Conservation (phyloP, 805 yeast species). For the Lipomyces yamadae region DNA sequence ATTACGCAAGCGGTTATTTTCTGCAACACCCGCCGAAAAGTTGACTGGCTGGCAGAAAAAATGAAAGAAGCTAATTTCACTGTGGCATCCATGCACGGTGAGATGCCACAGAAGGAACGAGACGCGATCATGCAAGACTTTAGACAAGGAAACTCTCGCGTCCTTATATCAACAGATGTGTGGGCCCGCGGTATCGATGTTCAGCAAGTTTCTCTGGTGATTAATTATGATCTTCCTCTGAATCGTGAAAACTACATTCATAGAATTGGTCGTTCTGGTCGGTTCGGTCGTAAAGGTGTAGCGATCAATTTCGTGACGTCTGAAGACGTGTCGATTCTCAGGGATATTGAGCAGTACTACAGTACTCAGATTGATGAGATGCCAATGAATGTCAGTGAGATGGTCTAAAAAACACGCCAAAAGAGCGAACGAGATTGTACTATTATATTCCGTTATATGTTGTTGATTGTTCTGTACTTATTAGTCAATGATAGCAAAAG, state of each 20-base stretch:
- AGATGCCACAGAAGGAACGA: slow-evolving; percentile 91
- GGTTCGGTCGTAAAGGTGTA: slow-evolving; percentile 98
- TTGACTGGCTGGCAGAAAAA: slow-evolving; percentile 81
- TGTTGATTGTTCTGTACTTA: neutral
- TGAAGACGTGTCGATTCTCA: slow-evolving; percentile 72
- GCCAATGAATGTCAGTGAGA: slow-evolving; percentile 62
- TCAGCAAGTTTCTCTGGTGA: slow-evolving; percentile 93
- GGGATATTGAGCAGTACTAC: slow-evolving; percentile 88
- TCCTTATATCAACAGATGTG: slow-evolving; percentile 89
- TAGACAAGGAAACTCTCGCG: slow-evolving; percentile 91
- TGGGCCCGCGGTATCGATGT: slow-evolving; percentile 99
- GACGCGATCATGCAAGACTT: slow-evolving; percentile 95
- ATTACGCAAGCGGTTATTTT: slow-evolving; percentile 97
- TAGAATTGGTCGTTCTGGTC: slow-evolving; percentile 97
- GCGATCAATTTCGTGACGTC: slow-evolving; percentile 92
- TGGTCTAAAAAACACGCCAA: slow-evolving; percentile 49
- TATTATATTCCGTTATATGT: neutral
- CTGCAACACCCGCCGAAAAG: slow-evolving; percentile 95
- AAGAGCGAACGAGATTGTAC: slow-evolving; percentile 17
- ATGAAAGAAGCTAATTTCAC: slow-evolving; percentile 82
- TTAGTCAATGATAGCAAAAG: neutral
- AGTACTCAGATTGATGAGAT: slow-evolving; percentile 88
- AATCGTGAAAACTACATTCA: slow-evolving; percentile 94
- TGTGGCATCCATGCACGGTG: slow-evolving; percentile 94
- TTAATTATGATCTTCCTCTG: slow-evolving; percentile 89